Evolutionary conservation across 2,329 filamentous ascomycete genomes (phyloP).

Genomic region (Neonectria faginata): DNA sequence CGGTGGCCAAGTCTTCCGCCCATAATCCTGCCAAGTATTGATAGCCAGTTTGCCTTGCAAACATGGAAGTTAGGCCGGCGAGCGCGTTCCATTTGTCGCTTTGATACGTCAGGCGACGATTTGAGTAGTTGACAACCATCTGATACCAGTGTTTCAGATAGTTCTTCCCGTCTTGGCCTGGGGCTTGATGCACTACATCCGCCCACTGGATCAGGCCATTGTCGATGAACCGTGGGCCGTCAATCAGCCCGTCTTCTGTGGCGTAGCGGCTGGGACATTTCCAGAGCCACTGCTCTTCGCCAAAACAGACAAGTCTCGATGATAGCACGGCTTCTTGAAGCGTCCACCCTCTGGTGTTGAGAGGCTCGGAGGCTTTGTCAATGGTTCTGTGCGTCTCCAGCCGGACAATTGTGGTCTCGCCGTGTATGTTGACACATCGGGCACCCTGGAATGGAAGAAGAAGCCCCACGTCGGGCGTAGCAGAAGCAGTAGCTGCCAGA

Average conservation of each 20-base stretch:
- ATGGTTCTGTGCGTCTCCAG: conserved; percentile 12
- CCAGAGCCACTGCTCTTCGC: conserved; percentile 14
- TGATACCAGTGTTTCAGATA: conserved; percentile 16
- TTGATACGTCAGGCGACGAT: background rate
- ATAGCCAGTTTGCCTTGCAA: background rate
- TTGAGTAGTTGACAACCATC: conserved; percentile 7
- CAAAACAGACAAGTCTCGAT: conserved; percentile 8
- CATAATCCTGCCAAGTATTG: conserved; percentile 14
- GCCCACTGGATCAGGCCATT: conserved; percentile 10
- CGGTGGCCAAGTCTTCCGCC: conserved; percentile 4
- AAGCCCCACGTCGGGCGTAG: background rate
- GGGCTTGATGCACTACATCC: conserved; percentile 4
- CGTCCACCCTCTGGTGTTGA: conserved; percentile 14
- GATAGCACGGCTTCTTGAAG: conserved; percentile 10
- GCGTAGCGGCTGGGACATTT: conserved; percentile 15
- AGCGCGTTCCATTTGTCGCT: conserved; percentile 8
- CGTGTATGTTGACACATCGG: background rate
- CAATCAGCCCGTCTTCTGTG: conserved; percentile 12
- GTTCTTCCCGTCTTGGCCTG: background rate
- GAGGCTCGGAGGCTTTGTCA: background rate
- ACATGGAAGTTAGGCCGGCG: conserved; percentile 5
- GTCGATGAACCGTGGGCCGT: background rate
- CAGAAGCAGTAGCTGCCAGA: conserved; percentile 6
- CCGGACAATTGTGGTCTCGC: conserved; percentile 10
- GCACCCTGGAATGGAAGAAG: conserved; percentile 10